Percentiles rank a stretch among this genome's conserved stretches.
Evolutionary conservation across 2,329 filamentous ascomycete genomes (phyloP).

Genomic region (Cercospora sp.): DNA sequence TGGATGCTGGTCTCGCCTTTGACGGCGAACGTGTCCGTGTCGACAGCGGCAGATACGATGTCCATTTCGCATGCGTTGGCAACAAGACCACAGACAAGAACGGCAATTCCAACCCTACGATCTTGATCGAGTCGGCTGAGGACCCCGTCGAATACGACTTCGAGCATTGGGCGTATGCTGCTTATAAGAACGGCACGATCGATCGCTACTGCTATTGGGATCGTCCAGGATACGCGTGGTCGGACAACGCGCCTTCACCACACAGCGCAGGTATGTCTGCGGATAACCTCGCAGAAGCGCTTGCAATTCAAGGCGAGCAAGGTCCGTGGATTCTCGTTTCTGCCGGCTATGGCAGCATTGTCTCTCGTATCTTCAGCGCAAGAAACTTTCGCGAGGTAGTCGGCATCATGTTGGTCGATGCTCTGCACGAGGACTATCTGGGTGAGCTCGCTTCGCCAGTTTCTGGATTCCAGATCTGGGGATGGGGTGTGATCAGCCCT

Average conservation of each 20-base stretch:
- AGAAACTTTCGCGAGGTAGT: conserved; percentile 73
- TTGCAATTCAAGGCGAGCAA: conserved; percentile 74
- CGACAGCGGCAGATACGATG: conserved; percentile 77
- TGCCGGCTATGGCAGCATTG: conserved; percentile 82
- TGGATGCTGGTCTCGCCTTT: conserved; percentile 71
- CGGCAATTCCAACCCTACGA: conserved; percentile 67
- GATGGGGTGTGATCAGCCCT: conserved; percentile 80
- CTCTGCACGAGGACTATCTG: conserved; percentile 84
- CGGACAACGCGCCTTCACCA: conserved; percentile 89
- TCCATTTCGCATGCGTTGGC: conserved; percentile 85
- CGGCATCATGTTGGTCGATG: conserved; percentile 82
- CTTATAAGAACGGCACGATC: conserved; percentile 77
- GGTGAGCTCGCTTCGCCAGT: conserved; percentile 63
- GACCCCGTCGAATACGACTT: conserved; percentile 75
- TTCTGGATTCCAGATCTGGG: conserved; percentile 82
- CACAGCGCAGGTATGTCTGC: conserved; percentile 91
- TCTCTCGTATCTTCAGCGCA: conserved; percentile 86
- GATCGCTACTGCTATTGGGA: conserved; percentile 93
- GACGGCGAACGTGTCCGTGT: conserved; percentile 78
- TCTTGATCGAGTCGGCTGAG: conserved; percentile 83
- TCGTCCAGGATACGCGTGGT: conserved; percentile 83
- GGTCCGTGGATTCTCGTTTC: conserved; percentile 88
- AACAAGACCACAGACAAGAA: conserved; percentile 57
- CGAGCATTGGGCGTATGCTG: conserved; percentile 74
- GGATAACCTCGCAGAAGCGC: conserved; percentile 82